Evolutionary conservation across 768 basidiomycete species (phyloP).

Genomic region (Xerocomus spinulosus): DNA sequence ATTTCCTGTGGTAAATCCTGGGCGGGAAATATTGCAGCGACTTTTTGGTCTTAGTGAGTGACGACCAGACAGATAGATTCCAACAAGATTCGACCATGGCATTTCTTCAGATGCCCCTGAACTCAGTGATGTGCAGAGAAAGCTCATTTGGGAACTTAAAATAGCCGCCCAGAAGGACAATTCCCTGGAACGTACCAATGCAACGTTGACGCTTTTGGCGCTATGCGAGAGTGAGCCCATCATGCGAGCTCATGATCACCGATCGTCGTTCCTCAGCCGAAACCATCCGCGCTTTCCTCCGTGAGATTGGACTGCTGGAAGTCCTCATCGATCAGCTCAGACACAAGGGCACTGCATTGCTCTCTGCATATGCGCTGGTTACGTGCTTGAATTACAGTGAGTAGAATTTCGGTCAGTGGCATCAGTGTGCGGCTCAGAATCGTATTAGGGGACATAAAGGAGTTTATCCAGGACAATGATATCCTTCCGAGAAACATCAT

Average conservation of each 20-base stretch:
- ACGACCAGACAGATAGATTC: not conserved
- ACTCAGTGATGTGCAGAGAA: not conserved
- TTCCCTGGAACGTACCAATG: conserved; percentile 15
- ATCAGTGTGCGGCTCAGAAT: not conserved
- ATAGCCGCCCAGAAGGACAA: not conserved
- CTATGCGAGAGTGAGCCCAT: conserved; percentile 15
- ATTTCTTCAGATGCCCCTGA: conserved; percentile 1
- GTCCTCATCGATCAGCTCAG: conserved; percentile 14
- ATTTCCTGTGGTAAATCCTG: not conserved
- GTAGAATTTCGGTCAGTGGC: not conserved
- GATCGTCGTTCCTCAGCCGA: conserved; percentile 5
- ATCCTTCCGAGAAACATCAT: conserved; percentile 10
- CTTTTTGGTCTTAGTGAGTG: conserved; percentile 16
- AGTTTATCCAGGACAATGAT: not conserved
- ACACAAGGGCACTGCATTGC: not conserved
- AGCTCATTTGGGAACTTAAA: conserved; percentile 11
- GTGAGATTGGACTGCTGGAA: conserved; percentile 2
- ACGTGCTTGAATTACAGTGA: conserved; percentile 15
- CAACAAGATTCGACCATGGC: not conserved
- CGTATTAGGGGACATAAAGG: conserved; percentile 2
- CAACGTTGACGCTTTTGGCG: conserved; percentile 19
- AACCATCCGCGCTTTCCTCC: conserved; percentile 5
- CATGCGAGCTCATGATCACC: too few relatives aligned
- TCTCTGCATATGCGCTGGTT: conserved; percentile 18
- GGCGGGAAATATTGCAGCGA: conserved; percentile 1